phyloP scores from a whole-genome alignment of 495 filamentous ascomycete genomes.

The Terfezia boudieri region DNA sequence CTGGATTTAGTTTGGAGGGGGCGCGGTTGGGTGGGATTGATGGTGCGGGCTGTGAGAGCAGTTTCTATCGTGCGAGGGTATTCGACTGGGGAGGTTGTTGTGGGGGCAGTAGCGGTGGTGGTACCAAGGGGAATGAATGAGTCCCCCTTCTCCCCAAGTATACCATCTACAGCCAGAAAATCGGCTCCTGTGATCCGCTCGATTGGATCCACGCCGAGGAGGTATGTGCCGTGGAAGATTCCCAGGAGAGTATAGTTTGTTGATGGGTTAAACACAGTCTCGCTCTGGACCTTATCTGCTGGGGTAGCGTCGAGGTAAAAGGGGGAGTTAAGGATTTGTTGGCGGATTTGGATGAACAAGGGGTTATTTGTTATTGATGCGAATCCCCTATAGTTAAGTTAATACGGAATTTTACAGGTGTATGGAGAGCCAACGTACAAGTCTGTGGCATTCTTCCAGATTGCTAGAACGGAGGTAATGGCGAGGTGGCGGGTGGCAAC shows the following conservation, averaged over 20 bases:
- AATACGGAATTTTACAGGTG: background rate
- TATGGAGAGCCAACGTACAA: background rate
- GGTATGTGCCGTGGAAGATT: conserved; percentile 15
- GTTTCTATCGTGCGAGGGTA: background rate
- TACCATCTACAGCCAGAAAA: conserved; percentile 2
- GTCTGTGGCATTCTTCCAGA: conserved; percentile 10
- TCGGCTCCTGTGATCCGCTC: conserved; percentile 5
- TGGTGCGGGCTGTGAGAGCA: background rate
- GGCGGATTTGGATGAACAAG: conserved; percentile 7
- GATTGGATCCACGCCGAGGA: conserved; percentile 10
- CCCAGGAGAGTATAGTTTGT: conserved; percentile 8
- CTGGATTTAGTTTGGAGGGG: conserved; percentile 2
- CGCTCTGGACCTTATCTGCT: conserved; percentile 5
- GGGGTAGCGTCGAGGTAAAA: conserved; percentile 10
- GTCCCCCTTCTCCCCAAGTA: conserved; percentile 5
- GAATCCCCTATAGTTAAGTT: too few relatives aligned
- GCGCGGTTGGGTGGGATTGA: background rate
- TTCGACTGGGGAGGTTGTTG: background rate
- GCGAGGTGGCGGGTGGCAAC: conserved; percentile 14
- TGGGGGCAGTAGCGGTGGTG: background rate
- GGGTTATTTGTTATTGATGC: conserved; percentile 3
- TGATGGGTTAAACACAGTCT: conserved; percentile 9
- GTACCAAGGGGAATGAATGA: background rate
- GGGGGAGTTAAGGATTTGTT: conserved; percentile 10
- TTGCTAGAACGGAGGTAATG: conserved; percentile 11